phyloP scores from a whole-genome alignment of 129 eudicot species.

The Sambucus nigra region DNA sequence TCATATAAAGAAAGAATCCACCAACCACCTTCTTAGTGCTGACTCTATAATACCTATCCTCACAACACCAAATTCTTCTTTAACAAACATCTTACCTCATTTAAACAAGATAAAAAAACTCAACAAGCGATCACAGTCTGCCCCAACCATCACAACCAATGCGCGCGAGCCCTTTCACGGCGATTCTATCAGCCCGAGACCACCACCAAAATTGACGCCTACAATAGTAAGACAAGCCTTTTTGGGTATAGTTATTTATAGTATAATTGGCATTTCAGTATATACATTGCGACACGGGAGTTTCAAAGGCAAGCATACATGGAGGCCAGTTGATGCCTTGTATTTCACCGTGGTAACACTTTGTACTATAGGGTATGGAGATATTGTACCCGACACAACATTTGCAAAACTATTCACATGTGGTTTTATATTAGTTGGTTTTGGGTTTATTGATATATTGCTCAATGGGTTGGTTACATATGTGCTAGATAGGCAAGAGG shows the following conservation, averaged over 20 bases:
- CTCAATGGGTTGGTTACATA: conserved; percentile 14
- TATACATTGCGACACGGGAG: background rate
- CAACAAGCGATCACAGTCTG: background rate
- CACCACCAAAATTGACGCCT: background rate
- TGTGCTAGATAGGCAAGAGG: conserved; percentile 18
- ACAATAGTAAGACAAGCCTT: background rate
- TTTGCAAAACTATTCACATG: conserved; percentile 17
- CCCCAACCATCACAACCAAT: background rate
- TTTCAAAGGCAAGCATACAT: conserved; percentile 5
- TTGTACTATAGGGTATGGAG: conserved; percentile 18
- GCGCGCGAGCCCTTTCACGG: background rate
- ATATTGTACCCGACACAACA: conserved; percentile 11
- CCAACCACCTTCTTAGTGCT: background rate
- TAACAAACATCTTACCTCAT: background rate
- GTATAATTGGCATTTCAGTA: background rate
- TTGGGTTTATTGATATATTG: conserved; percentile 14
- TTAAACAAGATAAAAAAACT: background rate
- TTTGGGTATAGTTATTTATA: conserved; percentile 6
- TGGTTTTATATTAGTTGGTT: conserved; percentile 15
- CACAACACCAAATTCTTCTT: background rate
- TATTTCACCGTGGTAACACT: conserved; percentile 19
- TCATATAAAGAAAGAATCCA: background rate
- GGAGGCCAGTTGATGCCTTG: conserved; percentile 9
- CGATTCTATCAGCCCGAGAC: background rate
- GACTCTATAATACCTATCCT: background rate